These are phyloP conservation scores for Hortaea sp. DNA, from an alignment of 2,329 filamentous ascomycete genomes.

Conservation along the genomic window DNA sequence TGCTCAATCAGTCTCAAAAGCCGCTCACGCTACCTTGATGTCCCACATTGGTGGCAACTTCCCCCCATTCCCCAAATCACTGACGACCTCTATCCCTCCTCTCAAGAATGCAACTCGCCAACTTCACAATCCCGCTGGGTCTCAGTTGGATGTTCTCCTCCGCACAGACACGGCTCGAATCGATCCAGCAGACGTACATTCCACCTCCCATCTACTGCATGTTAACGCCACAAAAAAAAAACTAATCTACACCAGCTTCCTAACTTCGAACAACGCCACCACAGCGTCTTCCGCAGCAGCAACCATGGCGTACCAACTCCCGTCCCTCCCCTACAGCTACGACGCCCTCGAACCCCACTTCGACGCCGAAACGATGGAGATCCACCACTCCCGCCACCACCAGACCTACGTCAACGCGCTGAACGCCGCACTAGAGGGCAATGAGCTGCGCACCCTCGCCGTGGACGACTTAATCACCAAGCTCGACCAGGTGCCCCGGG, in stretches of 20 bases:
- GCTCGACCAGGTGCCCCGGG: conserved; percentile 45
- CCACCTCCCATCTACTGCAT: neutral
- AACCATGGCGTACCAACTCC: conserved; percentile 18
- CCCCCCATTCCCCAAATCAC: neutral
- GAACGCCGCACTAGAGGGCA: conserved; percentile 52
- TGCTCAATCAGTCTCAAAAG: conserved; percentile 2
- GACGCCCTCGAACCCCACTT: conserved; percentile 65
- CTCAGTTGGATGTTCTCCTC: conserved; percentile 18
- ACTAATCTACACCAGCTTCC: conserved; percentile 7
- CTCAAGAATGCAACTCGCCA: conserved; percentile 15
- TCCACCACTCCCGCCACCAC: conserved; percentile 72
- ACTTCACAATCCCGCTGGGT: conserved; percentile 16
- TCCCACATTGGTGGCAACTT: conserved; percentile 2
- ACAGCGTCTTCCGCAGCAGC: neutral
- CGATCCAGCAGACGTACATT: conserved; percentile 13
- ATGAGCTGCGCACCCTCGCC: conserved; percentile 37
- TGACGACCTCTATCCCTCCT: neutral
- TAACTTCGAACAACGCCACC: neutral
- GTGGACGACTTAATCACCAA: conserved; percentile 43
- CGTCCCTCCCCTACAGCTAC: conserved; percentile 20
- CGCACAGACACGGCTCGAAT: conserved; percentile 17
- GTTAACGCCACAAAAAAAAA: neutral
- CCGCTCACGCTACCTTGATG: conserved; percentile 2
- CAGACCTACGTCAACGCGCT: conserved; percentile 69
- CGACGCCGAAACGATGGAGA: conserved; percentile 68